Evolutionary conservation across 78 protist species (phyloP).

Genomic region (Dictyostelium discoideum): DNA sequence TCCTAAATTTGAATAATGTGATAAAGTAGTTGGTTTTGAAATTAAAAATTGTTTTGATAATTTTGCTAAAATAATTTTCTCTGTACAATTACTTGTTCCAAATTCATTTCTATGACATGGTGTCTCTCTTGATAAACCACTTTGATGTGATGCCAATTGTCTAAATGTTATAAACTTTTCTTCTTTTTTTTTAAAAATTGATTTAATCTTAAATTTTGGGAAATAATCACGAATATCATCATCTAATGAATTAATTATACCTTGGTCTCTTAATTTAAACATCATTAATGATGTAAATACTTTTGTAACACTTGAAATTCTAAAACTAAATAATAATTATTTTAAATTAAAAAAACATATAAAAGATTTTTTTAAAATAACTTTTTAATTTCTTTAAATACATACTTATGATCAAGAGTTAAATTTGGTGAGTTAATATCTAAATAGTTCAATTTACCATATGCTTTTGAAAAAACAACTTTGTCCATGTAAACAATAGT

Average conservation of each 20-base stretch:
- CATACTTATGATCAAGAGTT: conserved; percentile 11
- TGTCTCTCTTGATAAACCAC: conserved; percentile 39
- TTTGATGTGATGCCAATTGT: conserved; percentile 53
- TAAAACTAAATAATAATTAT: not conserved
- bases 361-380: no score
- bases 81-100: not conserved
- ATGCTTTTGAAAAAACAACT: conserved; percentile 16
- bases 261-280: conserved; percentile 52
- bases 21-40: not conserved
- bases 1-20: conserved; percentile 42
- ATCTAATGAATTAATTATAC: conserved; percentile 29
- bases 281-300: conserved; percentile 50
- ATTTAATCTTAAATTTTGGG: conserved; percentile 33
- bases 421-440: not conserved
- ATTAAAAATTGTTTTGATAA: conserved; percentile 21
- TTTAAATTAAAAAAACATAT: no score
- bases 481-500: conserved; percentile 13
- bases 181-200: not conserved
- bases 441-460: conserved; percentile 16
- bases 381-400: no score
- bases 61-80: conserved; percentile 11
- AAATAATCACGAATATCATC: conserved; percentile 33
- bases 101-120: conserved; percentile 9
- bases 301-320: conserved; percentile 54
- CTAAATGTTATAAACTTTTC: conserved; percentile 8